phyloP scores from a whole-genome alignment of 352 stramenopile genomes.

The Pythium brassicae region DNA sequence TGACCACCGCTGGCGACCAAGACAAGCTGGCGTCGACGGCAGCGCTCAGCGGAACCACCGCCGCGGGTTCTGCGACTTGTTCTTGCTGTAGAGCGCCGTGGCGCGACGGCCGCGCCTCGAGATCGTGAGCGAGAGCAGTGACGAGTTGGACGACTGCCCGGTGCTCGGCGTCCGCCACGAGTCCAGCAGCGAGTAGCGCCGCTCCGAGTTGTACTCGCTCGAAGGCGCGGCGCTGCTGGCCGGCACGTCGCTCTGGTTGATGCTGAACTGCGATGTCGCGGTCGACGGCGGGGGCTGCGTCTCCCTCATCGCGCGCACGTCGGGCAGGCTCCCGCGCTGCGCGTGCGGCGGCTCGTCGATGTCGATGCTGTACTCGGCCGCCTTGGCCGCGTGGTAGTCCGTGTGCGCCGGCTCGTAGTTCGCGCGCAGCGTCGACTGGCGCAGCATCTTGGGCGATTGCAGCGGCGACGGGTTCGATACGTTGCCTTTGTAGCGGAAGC shows the following conservation, averaged over 20 bases:
- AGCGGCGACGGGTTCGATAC: conserved; percentile 28
- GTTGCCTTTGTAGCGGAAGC: conserved; percentile 66
- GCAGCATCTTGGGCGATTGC: conserved; percentile 32
- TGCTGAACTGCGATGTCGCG: conserved; percentile 5
- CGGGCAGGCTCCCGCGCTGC: conserved; percentile 38
- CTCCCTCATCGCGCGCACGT: conserved; percentile 14
- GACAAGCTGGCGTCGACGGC: not conserved
- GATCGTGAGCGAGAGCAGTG: conserved; percentile 70
- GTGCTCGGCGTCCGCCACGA: conserved; percentile 64
- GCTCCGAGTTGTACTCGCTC: conserved; percentile 37
- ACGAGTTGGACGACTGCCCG: conserved; percentile 43
- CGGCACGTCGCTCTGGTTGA: not conserved
- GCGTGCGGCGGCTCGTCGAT: conserved; percentile 19
- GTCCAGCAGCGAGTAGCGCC: conserved; percentile 68
- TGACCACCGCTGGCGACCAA: not conserved
- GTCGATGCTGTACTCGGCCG: conserved; percentile 63
- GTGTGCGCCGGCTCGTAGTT: conserved; percentile 61
- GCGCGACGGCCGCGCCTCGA: conserved; percentile 56
- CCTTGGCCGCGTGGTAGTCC: conserved; percentile 72
- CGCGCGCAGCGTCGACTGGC: conserved; percentile 55
- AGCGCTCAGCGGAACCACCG: conserved; percentile 29
- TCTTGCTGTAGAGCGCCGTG: conserved; percentile 53
- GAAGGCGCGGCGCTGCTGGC: conserved; percentile 1
- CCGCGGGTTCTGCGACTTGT: conserved; percentile 55
- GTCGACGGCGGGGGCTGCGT: conserved; percentile 2